A percentile compares a stretch with the other conserved stretches of the same genome.
These are phyloP conservation scores for Termitomyces sp. DNA, from an alignment of 768 basidiomycete genomes.

Conservation along the genomic window DNA sequence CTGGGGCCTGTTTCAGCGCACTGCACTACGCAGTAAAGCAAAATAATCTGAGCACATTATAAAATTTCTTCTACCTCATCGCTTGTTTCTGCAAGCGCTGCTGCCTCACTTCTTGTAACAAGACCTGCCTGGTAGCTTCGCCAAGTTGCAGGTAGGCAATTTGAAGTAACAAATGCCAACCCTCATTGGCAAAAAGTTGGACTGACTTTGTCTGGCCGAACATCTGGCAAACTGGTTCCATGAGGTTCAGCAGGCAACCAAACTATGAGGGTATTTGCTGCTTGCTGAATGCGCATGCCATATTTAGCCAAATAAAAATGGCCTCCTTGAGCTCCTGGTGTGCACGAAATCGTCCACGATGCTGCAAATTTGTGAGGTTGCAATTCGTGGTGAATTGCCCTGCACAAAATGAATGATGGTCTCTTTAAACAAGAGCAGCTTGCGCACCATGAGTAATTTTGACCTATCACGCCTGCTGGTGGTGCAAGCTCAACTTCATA, in stretches of 20 bases:
- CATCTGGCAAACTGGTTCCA: constrained; percentile 15
- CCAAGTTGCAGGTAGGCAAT: background rate
- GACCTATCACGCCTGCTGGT: constrained; percentile 12
- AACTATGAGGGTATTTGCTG: constrained; percentile 11
- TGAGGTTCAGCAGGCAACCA: constrained; percentile 13
- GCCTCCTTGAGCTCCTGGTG: background rate
- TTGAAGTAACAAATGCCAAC: constrained; percentile 8
- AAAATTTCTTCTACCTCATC: background rate
- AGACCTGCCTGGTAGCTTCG: background rate
- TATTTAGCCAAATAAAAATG: constrained; percentile 14
- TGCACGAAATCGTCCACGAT: constrained; percentile 8
- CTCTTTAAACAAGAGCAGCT: background rate
- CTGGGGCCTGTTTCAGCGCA: no score
- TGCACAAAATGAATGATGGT: background rate
- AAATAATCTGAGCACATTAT: no score
- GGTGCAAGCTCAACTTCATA: constrained; percentile 13
- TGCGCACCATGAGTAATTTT: constrained; percentile 16
- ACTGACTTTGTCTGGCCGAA: background rate
- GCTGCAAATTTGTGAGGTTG: constrained; percentile 14
- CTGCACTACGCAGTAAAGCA: background rate
- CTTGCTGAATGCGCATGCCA: constrained; percentile 8
- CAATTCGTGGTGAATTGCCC: constrained; percentile 12
- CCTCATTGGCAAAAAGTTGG: constrained; percentile 7
- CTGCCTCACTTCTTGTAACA: background rate
- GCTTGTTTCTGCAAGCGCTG: background rate